Conservation (phyloP, 2,329 filamentous ascomycete genomes). For the Xylaria multiplex region DNA sequence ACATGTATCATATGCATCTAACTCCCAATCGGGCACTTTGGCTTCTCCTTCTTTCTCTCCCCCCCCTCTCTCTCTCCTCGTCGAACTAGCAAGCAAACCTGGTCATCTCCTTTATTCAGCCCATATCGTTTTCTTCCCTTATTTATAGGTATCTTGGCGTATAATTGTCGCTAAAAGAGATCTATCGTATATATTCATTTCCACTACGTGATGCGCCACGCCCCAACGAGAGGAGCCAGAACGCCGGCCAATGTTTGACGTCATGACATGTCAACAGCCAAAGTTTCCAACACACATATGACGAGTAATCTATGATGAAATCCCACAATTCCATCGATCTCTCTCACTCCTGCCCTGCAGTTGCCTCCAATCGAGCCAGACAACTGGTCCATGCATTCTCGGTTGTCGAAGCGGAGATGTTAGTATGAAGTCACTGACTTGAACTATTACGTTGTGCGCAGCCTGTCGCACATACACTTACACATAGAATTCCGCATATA, state of each 20-base stretch:
- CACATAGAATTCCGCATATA: too few relatives aligned
- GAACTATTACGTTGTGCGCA: neutral
- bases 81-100: too few relatives aligned
- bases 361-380: slow-evolving; percentile 1
- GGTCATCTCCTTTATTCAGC: too few relatives aligned
- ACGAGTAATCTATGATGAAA: slow-evolving; percentile 42
- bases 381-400: neutral
- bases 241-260: slow-evolving; percentile 30
- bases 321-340: slow-evolving; percentile 20
- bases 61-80: too few relatives aligned
- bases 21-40: too few relatives aligned
- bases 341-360: neutral
- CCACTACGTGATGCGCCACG: neutral
- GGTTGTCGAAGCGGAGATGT: neutral
- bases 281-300: slow-evolving; percentile 20
- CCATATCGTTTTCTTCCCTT: too few relatives aligned
- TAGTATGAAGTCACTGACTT: slow-evolving; percentile 4
- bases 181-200: neutral
- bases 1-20: too few relatives aligned
- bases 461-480: neutral
- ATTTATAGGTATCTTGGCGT: too few relatives aligned
- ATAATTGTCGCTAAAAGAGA: neutral
- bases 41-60: too few relatives aligned
- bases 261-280: slow-evolving; percentile 36
- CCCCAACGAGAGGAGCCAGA: neutral